These are phyloP conservation scores for Aspergillus fumigatus DNA, from an alignment of 2,329 filamentous ascomycete genomes.

Conservation along the genomic window DNA sequence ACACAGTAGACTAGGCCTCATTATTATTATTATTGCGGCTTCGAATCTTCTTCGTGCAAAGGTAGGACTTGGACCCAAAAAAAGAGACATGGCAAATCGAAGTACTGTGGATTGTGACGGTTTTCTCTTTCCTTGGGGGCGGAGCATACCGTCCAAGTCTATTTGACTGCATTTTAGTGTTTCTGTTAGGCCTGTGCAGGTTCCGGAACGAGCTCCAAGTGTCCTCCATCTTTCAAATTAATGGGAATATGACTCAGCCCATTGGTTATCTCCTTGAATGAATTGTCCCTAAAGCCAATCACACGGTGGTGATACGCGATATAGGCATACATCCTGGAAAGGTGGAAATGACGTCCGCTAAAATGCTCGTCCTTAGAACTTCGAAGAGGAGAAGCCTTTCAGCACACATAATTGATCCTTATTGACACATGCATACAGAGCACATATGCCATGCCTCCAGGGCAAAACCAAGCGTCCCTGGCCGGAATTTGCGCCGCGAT, in stretches of 20 bases:
- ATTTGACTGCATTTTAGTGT: background rate
- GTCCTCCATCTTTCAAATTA: background rate
- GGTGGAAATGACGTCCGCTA: background rate
- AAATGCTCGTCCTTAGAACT: background rate
- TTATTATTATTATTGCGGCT: background rate
- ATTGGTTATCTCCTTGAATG: background rate
- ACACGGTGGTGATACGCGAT: background rate
- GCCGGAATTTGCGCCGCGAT: background rate
- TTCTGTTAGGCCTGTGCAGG: background rate
- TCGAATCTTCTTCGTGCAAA: background rate
- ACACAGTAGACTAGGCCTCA: background rate
- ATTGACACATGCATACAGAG: background rate
- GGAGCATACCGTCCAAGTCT: background rate
- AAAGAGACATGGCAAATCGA: background rate
- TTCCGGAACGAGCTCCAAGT: background rate
- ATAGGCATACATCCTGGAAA: background rate
- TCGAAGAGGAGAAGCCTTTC: background rate
- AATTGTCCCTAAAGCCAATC: background rate
- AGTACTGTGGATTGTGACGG: too few species aligned
- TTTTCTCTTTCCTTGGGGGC: background rate
- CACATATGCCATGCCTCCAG: background rate
- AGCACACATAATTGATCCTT: background rate
- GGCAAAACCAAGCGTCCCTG: background rate
- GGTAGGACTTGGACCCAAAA: background rate
- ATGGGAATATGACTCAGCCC: background rate